Evolutionary conservation across 2,329 filamentous ascomycete genomes (phyloP), one percentile per base, ranked within the genome.

Genomic region (Fusarium miscanthi): DNA sequence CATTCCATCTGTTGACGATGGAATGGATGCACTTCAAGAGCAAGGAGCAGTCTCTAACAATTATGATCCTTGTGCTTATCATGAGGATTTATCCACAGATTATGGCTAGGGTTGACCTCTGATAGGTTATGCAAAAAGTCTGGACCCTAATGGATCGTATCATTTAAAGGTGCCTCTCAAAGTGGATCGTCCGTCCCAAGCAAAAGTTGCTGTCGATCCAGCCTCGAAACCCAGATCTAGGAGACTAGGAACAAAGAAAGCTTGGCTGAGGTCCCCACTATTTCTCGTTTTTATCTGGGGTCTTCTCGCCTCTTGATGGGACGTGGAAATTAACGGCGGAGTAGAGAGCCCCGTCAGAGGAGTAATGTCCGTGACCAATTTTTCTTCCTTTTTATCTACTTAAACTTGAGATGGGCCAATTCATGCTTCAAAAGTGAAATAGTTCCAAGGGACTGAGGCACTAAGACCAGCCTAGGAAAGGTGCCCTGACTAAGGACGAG

Each of bases 221-320:
- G 49, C 57, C 38, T 66, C 62, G 37, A 70, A 74, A 73, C 51
- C 59, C 69, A 73, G 72, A 74, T 74, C 72, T 51, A 49, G 52
- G 54, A 33, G 59, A 52, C 72, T 51, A 52, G 52, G 54, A 33
- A 64, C 52, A 58, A 70, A 56, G 31, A 66, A 70, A 63, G 64
- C 71, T 74, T 74, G 65, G 64, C 48, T 42, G 45, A 23, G 21
- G 53, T 33, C 37, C 48, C 70, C 61, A 31, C 66, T 57, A 37
- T 30, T 46, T 62, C 30, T 62, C 49, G 46, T 46, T 49, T 62
- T 66, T 59, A 58, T 38, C 66, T 58, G 45, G 61, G 45, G 45
- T 45, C 46, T 42, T n/a, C 42, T 63, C 31, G 46, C 35, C 63
- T 53, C 46, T 70, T 38, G 43, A 64, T 56, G 52, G 52, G 58